These are phyloP conservation scores for Torulaspora globosa DNA, from an alignment of 1,139 yeast species.

Conservation along the genomic window DNA sequence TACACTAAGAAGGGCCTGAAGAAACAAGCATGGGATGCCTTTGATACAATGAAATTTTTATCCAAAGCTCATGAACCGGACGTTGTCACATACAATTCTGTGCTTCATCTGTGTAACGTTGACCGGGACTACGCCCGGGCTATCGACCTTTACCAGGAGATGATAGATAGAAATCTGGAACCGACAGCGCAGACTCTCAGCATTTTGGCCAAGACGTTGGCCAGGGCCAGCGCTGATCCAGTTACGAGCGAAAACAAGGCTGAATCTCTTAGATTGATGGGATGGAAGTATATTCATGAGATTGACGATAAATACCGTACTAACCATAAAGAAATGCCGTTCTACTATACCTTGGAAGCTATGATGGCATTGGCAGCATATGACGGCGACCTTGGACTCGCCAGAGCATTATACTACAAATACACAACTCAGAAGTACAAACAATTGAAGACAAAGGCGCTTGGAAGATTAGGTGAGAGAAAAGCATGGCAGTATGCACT, in stretches of 20 bases:
- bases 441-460: slow-evolving; percentile 31
- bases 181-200: slow-evolving; percentile 53
- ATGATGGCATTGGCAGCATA: slow-evolving; percentile 70
- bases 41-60: slow-evolving; percentile 81
- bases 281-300: slow-evolving; percentile 78
- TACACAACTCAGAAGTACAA: slow-evolving; percentile 44
- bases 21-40: slow-evolving; percentile 64
- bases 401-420: slow-evolving; percentile 66
- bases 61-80: slow-evolving; percentile 64
- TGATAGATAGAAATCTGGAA: slow-evolving; percentile 45
- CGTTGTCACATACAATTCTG: slow-evolving; percentile 59
- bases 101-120: slow-evolving; percentile 62
- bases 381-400: slow-evolving; percentile 73
- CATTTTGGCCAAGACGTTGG: slow-evolving; percentile 64
- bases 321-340: slow-evolving; percentile 39
- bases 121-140: slow-evolving; percentile 66
- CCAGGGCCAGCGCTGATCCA: slow-evolving; percentile 61
- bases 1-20: slow-evolving; percentile 55
- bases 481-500: slow-evolving; percentile 31
- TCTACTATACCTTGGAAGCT: slow-evolving; percentile 52
- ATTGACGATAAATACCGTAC: slow-evolving; percentile 45
- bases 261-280: slow-evolving; percentile 29
- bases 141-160: slow-evolving; percentile 69
- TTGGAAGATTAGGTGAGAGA: slow-evolving; percentile 6
- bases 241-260: slow-evolving; percentile 32